Evolutionary conservation across 2,329 filamentous ascomycete genomes (phyloP).

Genomic region (Tolypocladium guangdongense): DNA sequence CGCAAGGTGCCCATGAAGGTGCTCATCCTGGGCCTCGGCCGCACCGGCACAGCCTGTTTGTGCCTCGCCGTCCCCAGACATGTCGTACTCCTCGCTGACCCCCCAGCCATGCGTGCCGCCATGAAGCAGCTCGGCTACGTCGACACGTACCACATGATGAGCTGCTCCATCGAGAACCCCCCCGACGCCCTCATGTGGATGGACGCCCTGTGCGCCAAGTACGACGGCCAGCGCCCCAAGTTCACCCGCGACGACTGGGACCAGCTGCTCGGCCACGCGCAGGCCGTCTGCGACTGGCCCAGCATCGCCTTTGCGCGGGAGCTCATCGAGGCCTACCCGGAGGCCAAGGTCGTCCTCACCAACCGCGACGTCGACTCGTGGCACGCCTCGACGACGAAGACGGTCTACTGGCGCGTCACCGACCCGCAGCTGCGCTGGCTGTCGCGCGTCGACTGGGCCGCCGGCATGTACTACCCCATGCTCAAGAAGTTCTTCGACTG

Average conservation of each 20-base stretch:
- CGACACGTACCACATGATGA: constrained; percentile 67
- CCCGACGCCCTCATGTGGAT: constrained; percentile 57
- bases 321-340: constrained; percentile 59
- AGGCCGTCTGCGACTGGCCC: constrained; percentile 60
- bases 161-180: constrained; percentile 49
- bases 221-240: constrained; percentile 17
- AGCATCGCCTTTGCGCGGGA: constrained; percentile 58
- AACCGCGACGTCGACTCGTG: constrained; percentile 56
- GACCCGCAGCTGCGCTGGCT: constrained; percentile 42
- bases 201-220: constrained; percentile 50
- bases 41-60: constrained; percentile 61
- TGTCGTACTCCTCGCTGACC: background rate
- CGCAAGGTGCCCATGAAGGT: constrained; percentile 63
- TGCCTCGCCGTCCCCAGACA: constrained; percentile 4
- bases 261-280: constrained; percentile 53
- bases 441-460: constrained; percentile 44
- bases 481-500: constrained; percentile 57
- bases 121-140: constrained; percentile 55
- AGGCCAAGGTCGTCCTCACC: constrained; percentile 61
- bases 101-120: constrained; percentile 49
- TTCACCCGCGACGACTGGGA: constrained; percentile 61
- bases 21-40: constrained; percentile 56
- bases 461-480: constrained; percentile 60
- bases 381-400: constrained; percentile 52
- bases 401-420: constrained; percentile 55